A percentile compares a stretch with the other conserved stretches of the same genome.
Evolutionary conservation across 176 grass and related monocot species (phyloP).

Genomic region (Saccharum spontaneum): DNA sequence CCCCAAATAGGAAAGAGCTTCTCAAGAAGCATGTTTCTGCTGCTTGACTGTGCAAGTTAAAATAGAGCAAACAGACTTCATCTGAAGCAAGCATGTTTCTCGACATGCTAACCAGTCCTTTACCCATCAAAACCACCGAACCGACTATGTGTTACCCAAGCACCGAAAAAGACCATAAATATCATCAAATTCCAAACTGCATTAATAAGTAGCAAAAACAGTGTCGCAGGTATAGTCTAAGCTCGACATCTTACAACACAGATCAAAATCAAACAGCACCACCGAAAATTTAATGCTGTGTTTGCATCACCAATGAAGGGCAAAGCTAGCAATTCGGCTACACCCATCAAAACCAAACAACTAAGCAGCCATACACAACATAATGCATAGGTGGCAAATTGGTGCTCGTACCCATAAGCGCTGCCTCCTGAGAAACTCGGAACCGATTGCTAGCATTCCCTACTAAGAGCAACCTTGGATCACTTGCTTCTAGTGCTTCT

Average conservation of each 20-base stretch:
- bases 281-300: conserved; percentile 29
- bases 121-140: neutral
- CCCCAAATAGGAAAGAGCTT: too few species aligned
- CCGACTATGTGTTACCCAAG: neutral
- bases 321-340: conserved; percentile 26
- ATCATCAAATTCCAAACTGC: conserved; percentile 27
- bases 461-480: neutral
- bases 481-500: conserved; percentile 66
- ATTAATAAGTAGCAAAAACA: conserved; percentile 29
- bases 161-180: neutral
- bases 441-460: conserved; percentile 35
- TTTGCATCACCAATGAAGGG: conserved; percentile 24
- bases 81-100: neutral
- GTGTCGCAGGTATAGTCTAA: neutral
- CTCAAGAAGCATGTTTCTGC: too few species aligned
- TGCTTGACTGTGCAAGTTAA: neutral
- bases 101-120: too few species aligned
- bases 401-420: conserved; percentile 21
- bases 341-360: conserved; percentile 24
- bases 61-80: neutral
- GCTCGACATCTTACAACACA: neutral
- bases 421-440: conserved; percentile 20
- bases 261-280: conserved; percentile 47
- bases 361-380: conserved; percentile 28
- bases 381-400: conserved; percentile 33